Base-by-base conservation (phyloP, 1,139 yeast species). In the Geotrichum reessii region DNA sequence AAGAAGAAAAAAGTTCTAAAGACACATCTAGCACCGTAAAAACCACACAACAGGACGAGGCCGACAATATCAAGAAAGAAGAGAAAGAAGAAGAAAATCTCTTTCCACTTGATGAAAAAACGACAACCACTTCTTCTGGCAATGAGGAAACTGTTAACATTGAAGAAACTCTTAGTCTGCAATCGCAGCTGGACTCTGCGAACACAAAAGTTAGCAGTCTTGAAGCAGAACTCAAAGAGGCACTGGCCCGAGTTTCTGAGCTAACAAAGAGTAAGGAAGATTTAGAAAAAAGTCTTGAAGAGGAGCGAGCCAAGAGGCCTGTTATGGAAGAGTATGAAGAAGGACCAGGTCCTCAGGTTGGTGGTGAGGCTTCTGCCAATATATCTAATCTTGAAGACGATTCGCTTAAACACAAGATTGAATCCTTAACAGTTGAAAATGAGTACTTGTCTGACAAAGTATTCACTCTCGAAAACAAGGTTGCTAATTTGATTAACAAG, bases 401-500 rank as follows among this genome's bases (percentile, higher is more conserved):
- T 1, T 52, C 50, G 19, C 60, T 53, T 40, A 58, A 58, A 48
- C 53, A 58, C 42, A 56, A 61, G 44, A 53, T 62, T 37, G 63
- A 63, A n/a, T 52, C 62, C 14, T 59, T 64, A 71, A 1, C 67
- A 71, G 40, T 64, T 14, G 62, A 59, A 49, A 59, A 72, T 31
- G 63, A 58, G 28, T 56, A 62, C 51, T 63, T 71, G 17, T 71
- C 70, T 47, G 65, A 61, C 47, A 76, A 71, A 57, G 67, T 72
- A 37, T 71, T 71, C 56, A 65, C 68, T 11, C 64, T 78, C 59
- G 80, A 75, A 64, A 37, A 37, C 42, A 37, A 37, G 17, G 19
- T 37, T 37, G 17, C 42, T 2, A 37, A 12, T 19, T 12, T 37
- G 42, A n/a, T 37, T 19, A 37, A 6, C 17, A 37, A 37, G 42